phyloP scores from a whole-genome alignment of 2,329 filamentous ascomycete genomes.

The Arthrobotrys conoides region DNA sequence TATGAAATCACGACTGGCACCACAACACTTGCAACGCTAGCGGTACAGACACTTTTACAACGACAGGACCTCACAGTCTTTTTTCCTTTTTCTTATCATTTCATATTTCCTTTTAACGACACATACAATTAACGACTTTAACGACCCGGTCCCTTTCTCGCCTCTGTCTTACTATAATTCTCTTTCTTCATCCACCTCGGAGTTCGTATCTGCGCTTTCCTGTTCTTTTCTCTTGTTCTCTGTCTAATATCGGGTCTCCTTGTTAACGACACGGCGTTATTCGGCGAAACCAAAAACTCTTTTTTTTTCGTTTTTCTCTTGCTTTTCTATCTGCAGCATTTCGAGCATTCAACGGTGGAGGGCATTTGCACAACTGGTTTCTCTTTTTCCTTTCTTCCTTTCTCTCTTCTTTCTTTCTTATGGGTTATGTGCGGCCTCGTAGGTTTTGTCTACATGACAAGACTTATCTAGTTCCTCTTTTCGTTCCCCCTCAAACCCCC shows the following conservation, averaged over 20 bases:
- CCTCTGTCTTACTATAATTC: conserved; percentile 41
- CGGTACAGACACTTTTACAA: conserved; percentile 41
- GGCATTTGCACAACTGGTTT: conserved; percentile 45
- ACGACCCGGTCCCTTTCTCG: conserved; percentile 46
- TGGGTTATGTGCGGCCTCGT: conserved; percentile 7
- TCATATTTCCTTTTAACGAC: conserved; percentile 28
- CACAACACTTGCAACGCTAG: conserved; percentile 43
- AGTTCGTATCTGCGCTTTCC: conserved; percentile 35
- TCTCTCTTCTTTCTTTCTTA: too few species aligned
- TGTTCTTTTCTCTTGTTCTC: conserved; percentile 22
- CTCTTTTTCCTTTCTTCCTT: conserved; percentile 28
- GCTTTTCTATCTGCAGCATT: conserved; percentile 58
- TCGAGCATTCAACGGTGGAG: conserved; percentile 52
- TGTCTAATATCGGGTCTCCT: conserved; percentile 38
- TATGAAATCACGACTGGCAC: conserved; percentile 44
- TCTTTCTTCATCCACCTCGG: conserved; percentile 22
- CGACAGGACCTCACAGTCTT: conserved; percentile 33
- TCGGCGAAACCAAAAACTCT: conserved; percentile 46
- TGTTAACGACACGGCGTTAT: conserved; percentile 59
- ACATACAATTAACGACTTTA: conserved; percentile 53
- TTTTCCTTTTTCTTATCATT: conserved; percentile 9
- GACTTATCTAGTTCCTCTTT: background rate
- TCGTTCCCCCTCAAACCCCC: conserved; percentile 1
- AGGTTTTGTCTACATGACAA: background rate
- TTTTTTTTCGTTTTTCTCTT: conserved; percentile 28